A percentile compares a stretch with the other conserved stretches of the same genome.
These are phyloP conservation scores for Fusarium aywerte DNA, from an alignment of 2,329 filamentous ascomycete species.

Conservation along the genomic window DNA sequence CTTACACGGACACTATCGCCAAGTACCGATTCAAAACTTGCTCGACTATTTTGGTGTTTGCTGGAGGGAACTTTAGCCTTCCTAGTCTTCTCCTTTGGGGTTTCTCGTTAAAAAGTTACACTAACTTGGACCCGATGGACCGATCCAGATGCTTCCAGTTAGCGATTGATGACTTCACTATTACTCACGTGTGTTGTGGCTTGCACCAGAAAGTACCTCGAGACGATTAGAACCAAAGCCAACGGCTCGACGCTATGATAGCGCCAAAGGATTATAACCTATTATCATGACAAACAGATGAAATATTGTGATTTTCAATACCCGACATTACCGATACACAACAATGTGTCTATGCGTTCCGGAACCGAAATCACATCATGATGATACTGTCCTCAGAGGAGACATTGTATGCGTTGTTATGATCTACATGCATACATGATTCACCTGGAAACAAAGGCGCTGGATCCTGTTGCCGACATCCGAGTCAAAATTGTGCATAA, in stretches of 20 bases:
- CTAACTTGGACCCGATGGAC: not conserved
- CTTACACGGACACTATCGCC: constrained; percentile 13
- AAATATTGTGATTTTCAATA: not conserved
- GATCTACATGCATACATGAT: constrained; percentile 4
- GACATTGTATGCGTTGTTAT: not conserved
- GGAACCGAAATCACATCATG: constrained; percentile 14
- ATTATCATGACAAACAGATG: constrained; percentile 18
- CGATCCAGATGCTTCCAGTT: constrained; percentile 10
- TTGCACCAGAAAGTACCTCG: constrained; percentile 5
- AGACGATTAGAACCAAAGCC: constrained; percentile 4
- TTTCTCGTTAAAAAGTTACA: not conserved
- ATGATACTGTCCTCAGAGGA: constrained; percentile 7
- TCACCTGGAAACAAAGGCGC: constrained; percentile 7
- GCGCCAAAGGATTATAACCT: not conserved
- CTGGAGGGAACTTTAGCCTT: not conserved
- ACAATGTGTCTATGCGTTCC: not conserved
- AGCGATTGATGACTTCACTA: constrained; percentile 24
- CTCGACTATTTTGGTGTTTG: not conserved
- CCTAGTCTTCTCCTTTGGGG: not conserved
- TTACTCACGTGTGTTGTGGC: constrained; percentile 24
- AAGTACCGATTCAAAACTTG: constrained; percentile 15
- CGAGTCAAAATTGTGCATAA: constrained; percentile 11
- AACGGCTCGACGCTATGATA: constrained; percentile 14
- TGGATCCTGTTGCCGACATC: constrained; percentile 6
- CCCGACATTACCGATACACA: not conserved